Base-by-base conservation (phyloP, 345 rosid species). In the Mallotus nudiflorus region DNA sequence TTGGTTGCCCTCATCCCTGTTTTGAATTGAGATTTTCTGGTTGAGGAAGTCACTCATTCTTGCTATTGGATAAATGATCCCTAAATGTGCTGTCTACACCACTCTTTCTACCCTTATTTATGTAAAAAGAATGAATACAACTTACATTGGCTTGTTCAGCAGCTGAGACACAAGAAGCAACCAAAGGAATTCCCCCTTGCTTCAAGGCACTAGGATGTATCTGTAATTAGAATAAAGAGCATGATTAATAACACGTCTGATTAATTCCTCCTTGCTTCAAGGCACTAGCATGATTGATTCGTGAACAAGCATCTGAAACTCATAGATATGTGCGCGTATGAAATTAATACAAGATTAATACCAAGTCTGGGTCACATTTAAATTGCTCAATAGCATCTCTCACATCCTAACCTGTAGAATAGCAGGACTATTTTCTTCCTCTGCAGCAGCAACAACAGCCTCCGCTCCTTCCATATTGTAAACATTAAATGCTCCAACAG, bases 401-500 rank as follows among this genome's bases (percentile, higher is more conserved):
- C 28, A 18, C 44, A 40, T 22, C 51, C 81, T 65, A 66, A 89
- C 97, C 97, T 94, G 98, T 72, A 94, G 79, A 71, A 94, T 94
- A 75, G 97, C 98, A 67, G 98, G 98, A 75, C 97, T 91, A 24
- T 73, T 78, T 86, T 91, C 92, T 79, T 87, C 89, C 88, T 89
- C 98, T 52, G 98, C 98, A 42, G 98, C 98, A 82, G 94, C 86
- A 72, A 94, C 86, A 76, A 94, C 97, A 68, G 98, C 98, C 79
- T 87, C 85, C 52, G 91, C 82, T 79, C 98, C 98, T 84, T 94
- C 98, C 80, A 94, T 71, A 80, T 91, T 94, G 74, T 94, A 94
- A 65, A 94, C 96, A 64, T 94, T 94, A 81, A 94, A 94, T 74
- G 98, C 98, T 62, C 98, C 98, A 74, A 94, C 80, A 31, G 98